phyloP scores from a whole-genome alignment of 2,329 filamentous ascomycete species.

The Colletotrichum navitas region DNA sequence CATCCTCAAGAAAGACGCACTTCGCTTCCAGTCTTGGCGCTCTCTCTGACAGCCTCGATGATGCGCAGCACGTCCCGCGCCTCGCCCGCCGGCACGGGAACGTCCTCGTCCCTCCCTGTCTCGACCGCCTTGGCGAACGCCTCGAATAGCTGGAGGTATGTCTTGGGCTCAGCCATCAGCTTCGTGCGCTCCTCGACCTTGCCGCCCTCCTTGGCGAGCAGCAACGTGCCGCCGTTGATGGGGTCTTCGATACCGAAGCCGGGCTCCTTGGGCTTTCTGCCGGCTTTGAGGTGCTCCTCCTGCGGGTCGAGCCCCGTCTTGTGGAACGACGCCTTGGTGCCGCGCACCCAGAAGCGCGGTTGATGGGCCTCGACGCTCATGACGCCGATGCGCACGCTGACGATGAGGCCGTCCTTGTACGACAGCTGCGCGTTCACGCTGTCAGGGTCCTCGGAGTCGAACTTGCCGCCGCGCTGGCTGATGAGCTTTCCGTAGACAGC shows the following conservation, averaged over 20 bases:
- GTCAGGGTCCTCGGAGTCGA: slow-evolving; percentile 66
- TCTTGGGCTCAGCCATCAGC: slow-evolving; percentile 73
- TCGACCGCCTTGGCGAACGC: slow-evolving; percentile 62
- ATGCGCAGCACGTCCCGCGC: slow-evolving; percentile 66
- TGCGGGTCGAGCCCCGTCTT: slow-evolving; percentile 80
- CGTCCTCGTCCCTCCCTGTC: slow-evolving; percentile 61
- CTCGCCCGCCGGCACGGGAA: slow-evolving; percentile 66
- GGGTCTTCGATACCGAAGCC: slow-evolving; percentile 75
- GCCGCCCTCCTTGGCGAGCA: slow-evolving; percentile 65
- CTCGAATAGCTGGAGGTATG: slow-evolving; percentile 77
- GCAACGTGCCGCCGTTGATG: slow-evolving; percentile 68
- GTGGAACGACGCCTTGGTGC: slow-evolving; percentile 79
- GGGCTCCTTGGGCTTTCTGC: slow-evolving; percentile 70
- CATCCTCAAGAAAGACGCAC: slow-evolving; percentile 51
- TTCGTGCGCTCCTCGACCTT: slow-evolving; percentile 62
- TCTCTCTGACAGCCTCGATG: slow-evolving; percentile 65
- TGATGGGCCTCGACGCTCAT: slow-evolving; percentile 78
- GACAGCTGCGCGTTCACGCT: slow-evolving; percentile 73
- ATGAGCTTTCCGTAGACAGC: slow-evolving; percentile 76
- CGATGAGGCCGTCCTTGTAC: slow-evolving; percentile 74
- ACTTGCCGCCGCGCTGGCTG: slow-evolving; percentile 68
- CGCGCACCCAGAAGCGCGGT: slow-evolving; percentile 82
- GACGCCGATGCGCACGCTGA: slow-evolving; percentile 76
- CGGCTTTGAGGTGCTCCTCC: slow-evolving; percentile 78
- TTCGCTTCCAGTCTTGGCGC: slow-evolving; percentile 61